phyloP scores from a whole-genome alignment of 2,329 filamentous ascomycete species.

The Bipolaris bicolor region DNA sequence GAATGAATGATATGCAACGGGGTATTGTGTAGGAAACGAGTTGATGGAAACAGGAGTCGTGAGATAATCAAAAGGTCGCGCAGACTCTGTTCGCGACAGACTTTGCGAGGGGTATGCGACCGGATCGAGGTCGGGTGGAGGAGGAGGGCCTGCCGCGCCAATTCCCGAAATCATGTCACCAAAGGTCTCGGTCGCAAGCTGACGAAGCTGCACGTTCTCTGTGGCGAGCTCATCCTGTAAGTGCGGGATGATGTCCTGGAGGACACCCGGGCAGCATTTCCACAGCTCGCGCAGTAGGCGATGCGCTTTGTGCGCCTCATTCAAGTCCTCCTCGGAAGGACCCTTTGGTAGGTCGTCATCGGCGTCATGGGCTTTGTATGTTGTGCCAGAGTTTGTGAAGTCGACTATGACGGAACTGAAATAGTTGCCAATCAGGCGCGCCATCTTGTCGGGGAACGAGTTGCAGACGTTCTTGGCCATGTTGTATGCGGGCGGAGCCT shows the following conservation, averaged over 20 bases:
- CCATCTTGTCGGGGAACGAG: slow-evolving; percentile 89
- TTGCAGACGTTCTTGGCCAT: slow-evolving; percentile 97
- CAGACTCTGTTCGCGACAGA: slow-evolving; percentile 48
- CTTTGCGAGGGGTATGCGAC: slow-evolving; percentile 81
- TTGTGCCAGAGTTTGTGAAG: slow-evolving; percentile 59
- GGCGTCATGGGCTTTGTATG: slow-evolving; percentile 41
- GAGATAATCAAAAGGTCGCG: slow-evolving; percentile 63
- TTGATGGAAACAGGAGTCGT: slow-evolving; percentile 85
- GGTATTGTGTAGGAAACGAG: slow-evolving; percentile 85
- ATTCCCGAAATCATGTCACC: slow-evolving; percentile 95
- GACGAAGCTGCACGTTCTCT: slow-evolving; percentile 84
- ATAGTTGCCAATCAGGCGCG: slow-evolving; percentile 90
- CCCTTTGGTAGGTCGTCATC: slow-evolving; percentile 60
- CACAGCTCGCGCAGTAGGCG: slow-evolving; percentile 88
- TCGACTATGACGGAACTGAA: slow-evolving; percentile 97
- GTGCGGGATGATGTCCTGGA: slow-evolving; percentile 92
- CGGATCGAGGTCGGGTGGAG: slow-evolving; percentile 74
- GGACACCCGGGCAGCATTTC: slow-evolving; percentile 84
- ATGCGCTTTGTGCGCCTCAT: slow-evolving; percentile 89
- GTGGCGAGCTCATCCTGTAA: slow-evolving; percentile 90
- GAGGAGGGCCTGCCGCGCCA: slow-evolving; percentile 84
- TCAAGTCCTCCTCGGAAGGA: slow-evolving; percentile 81
- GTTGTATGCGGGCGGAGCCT: slow-evolving; percentile 89
- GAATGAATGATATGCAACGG: slow-evolving; percentile 80
- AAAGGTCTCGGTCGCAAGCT: slow-evolving; percentile 89